Conservation (phyloP, 225 moss, liverwort and hornwort genomes). For the Anthoceros angustus region DNA sequence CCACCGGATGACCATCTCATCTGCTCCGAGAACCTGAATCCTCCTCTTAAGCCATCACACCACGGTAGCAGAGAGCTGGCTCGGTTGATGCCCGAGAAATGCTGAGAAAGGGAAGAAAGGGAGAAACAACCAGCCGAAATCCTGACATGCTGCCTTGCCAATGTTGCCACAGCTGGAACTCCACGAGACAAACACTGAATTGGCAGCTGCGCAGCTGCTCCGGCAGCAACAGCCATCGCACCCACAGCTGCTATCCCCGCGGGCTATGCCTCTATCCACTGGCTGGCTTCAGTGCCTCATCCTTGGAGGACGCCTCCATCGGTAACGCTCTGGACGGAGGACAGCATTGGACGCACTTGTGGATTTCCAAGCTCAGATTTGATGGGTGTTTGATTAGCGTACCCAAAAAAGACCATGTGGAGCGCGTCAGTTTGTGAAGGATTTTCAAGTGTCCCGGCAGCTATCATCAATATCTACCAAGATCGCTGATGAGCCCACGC, state of each 20-base stretch:
- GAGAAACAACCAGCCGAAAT: background rate
- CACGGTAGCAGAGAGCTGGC: background rate
- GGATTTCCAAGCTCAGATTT: too few relatives aligned
- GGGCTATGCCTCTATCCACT: background rate
- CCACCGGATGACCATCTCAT: constrained; percentile 20
- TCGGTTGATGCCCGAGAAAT: background rate
- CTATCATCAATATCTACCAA: too few relatives aligned
- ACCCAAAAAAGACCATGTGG: too few relatives aligned
- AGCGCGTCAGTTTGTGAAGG: too few relatives aligned
- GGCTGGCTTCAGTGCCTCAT: too few relatives aligned
- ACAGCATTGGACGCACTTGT: too few relatives aligned
- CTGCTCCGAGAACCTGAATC: background rate
- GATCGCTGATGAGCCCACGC: too few relatives aligned
- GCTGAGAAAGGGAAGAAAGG: background rate
- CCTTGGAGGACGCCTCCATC: too few relatives aligned
- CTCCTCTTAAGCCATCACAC: background rate
- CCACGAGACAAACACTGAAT: background rate
- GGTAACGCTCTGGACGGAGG: too few relatives aligned
- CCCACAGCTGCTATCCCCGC: background rate
- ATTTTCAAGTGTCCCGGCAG: too few relatives aligned
- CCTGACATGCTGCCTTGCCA: background rate
- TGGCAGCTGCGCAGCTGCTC: background rate
- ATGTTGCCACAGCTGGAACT: background rate
- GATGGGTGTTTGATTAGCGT: too few relatives aligned
- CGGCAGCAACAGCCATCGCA: background rate